Evolutionary conservation across 2,329 filamentous ascomycete species (phyloP).

Genomic region (Capronia epimyces): DNA sequence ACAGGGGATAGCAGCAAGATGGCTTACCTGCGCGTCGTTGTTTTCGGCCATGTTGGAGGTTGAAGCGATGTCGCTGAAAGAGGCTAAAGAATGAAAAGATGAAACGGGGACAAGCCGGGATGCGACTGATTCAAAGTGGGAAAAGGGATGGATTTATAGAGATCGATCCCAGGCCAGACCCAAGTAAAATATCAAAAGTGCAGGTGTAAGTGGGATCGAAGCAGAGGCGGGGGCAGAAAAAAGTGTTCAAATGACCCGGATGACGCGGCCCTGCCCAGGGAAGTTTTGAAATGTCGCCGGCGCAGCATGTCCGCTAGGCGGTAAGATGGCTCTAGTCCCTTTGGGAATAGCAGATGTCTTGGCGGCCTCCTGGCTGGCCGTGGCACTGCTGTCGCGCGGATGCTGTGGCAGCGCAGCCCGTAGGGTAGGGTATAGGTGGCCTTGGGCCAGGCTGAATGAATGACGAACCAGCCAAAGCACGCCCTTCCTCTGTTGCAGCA

Average conservation of each 20-base stretch:
- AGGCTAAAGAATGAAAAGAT: constrained; percentile 25
- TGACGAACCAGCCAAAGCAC: too few relatives aligned
- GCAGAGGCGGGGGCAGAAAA: constrained; percentile 5
- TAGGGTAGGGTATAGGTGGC: too few relatives aligned
- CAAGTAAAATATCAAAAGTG: constrained; percentile 19
- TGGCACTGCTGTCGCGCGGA: not conserved
- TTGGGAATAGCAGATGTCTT: not conserved
- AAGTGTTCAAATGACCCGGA: constrained; percentile 1
- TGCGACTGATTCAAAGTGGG: constrained; percentile 24
- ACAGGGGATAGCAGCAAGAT: constrained; percentile 23
- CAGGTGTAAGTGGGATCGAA: constrained; percentile 5
- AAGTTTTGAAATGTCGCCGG: not conserved
- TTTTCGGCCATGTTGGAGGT: constrained; percentile 53
- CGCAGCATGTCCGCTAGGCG: not conserved
- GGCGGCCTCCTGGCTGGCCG: not conserved
- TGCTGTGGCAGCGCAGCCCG: too few relatives aligned
- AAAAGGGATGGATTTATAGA: constrained; percentile 26
- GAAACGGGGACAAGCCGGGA: constrained; percentile 20
- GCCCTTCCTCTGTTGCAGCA: too few relatives aligned
- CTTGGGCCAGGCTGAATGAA: too few relatives aligned
- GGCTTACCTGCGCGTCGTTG: constrained; percentile 58
- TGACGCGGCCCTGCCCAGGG: not conserved
- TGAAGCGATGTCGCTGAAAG: constrained; percentile 25
- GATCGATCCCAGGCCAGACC: constrained; percentile 16
- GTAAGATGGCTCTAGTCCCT: constrained; percentile 1